Evolutionary conservation across 202 grass and related monocot genomes (phyloP).

Genomic region (Saccharum hybrid): DNA sequence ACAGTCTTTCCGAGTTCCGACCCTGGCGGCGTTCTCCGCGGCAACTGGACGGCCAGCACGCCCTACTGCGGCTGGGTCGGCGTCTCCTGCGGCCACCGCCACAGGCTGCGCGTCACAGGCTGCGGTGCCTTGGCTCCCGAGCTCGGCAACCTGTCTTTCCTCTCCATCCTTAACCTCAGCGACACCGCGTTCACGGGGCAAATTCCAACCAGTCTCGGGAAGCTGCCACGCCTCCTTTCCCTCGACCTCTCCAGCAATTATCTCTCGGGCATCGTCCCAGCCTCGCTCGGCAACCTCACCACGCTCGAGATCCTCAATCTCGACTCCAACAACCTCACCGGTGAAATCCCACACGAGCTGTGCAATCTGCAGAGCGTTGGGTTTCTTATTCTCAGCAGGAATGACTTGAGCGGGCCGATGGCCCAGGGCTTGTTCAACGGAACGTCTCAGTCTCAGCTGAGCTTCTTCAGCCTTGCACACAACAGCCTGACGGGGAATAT

Average conservation of each 20-base stretch:
- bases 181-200: conserved; percentile 31
- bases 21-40: conserved; percentile 32
- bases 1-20: conserved; percentile 42
- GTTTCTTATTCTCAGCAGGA: conserved; percentile 47
- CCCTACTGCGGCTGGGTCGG: conserved; percentile 59
- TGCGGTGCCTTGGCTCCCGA: conserved; percentile 31
- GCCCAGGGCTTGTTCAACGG: conserved; percentile 50
- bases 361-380: conserved; percentile 36
- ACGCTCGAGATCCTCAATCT: conserved; percentile 46
- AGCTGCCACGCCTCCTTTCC: conserved; percentile 31
- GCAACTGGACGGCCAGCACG: conserved; percentile 49
- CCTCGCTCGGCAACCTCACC: conserved; percentile 40
- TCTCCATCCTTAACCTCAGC: conserved; percentile 44
- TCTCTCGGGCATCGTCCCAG: conserved; percentile 40
- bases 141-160: conserved; percentile 56
- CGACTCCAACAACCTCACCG: conserved; percentile 59
- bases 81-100: conserved; percentile 40
- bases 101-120: conserved; percentile 46
- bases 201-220: conserved; percentile 39
- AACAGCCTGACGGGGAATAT: conserved; percentile 63
- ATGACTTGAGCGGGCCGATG: conserved; percentile 49
- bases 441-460: conserved; percentile 38
- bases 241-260: conserved; percentile 41
- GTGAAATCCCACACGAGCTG: conserved; percentile 56
- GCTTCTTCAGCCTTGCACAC: conserved; percentile 46